Base-by-base conservation (phyloP, 495 filamentous ascomycete species). In the Penicillium argentinense region DNA sequence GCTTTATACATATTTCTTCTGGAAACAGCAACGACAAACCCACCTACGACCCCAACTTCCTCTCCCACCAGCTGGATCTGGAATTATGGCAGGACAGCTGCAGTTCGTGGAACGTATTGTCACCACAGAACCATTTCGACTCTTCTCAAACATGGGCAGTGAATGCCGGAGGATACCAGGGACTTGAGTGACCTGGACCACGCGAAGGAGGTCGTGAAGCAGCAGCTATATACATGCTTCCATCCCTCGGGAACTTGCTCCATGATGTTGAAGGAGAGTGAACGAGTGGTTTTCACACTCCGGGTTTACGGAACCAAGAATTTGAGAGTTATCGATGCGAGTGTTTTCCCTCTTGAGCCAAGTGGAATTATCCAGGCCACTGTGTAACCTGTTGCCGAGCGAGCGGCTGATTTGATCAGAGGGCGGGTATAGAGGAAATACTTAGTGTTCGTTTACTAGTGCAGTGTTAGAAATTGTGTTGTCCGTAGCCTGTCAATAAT, bases 371-470 rank as follows among this genome's bases (percentile, higher is more conserved):
- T 81, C 19, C 66, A 72, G 57, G 66, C 69, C 3, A 61, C 63
- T 2, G 75, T 81, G 8, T 82, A 80, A 62, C 76, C 74, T 0
- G 64, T 81, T 16, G 80, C 76, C 0, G 80, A 84, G 61, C 58
- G 63, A 45, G 78, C 77, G 13, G 75, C 76, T 9, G 78, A 79
- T 60, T 39, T 80, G 19, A 77, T 82, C 54, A 76, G 22, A 29
- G 33, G 33, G 7, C 29, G 11, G 8, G 14, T 16, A 14, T 33
- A 16, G 9, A 13, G 13, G 12, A 5, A 18, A 4, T n/a, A n/a
- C n/a, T n/a, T n/a, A n/a, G n/a, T n/a, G n/a, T n/a, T n/a, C n/a
- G n/a, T n/a, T n/a, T n/a, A n/a, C n/a, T n/a, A n/a, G n/a, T n/a
- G n/a, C n/a, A n/a, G n/a, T n/a, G n/a, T n/a, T n/a, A n/a, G n/a